Evolutionary conservation across 129 eudicot genomes (phyloP).

Genomic region (Logfia minima): DNA sequence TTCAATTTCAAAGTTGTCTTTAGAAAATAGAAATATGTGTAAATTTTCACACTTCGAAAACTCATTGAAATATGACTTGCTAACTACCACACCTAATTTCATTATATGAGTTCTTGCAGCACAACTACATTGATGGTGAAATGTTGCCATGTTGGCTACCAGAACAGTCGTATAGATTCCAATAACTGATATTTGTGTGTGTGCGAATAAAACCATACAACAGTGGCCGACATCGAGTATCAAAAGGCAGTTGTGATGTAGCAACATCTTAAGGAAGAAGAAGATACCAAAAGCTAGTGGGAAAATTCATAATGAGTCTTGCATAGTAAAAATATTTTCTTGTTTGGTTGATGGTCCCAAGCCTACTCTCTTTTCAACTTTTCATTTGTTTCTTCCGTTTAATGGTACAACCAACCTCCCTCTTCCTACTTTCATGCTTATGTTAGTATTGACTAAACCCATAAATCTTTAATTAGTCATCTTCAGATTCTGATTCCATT

Average conservation of each 20-base stretch:
- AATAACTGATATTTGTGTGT: constrained; percentile 11
- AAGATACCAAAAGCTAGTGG: constrained; percentile 49
- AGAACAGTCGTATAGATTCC: constrained; percentile 23
- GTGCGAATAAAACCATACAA: constrained; percentile 16
- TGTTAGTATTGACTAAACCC: constrained; percentile 54
- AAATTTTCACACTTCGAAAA: too few species aligned
- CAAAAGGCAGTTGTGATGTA: constrained; percentile 25
- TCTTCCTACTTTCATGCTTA: constrained; percentile 34
- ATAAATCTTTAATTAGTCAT: constrained; percentile 30
- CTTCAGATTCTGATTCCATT: constrained; percentile 20
- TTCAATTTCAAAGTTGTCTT: too few species aligned
- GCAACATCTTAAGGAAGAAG: constrained; percentile 35
- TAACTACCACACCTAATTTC: not conserved
- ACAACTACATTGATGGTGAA: constrained; percentile 14
- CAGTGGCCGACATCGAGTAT: constrained; percentile 34
- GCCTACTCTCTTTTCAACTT: constrained; percentile 26
- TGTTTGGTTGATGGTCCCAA: constrained; percentile 35
- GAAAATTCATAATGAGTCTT: constrained; percentile 54
- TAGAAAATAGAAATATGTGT: too few species aligned
- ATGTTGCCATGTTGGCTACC: constrained; percentile 26
- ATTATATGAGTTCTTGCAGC: constrained; percentile 10
- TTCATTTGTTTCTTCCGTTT: constrained; percentile 14
- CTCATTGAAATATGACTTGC: constrained; percentile 5
- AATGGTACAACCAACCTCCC: constrained; percentile 24
- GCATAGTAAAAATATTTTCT: constrained; percentile 35